Conservation (phyloP, 2,329 filamentous ascomycete genomes). For the Diaporthe nobilis region DNA sequence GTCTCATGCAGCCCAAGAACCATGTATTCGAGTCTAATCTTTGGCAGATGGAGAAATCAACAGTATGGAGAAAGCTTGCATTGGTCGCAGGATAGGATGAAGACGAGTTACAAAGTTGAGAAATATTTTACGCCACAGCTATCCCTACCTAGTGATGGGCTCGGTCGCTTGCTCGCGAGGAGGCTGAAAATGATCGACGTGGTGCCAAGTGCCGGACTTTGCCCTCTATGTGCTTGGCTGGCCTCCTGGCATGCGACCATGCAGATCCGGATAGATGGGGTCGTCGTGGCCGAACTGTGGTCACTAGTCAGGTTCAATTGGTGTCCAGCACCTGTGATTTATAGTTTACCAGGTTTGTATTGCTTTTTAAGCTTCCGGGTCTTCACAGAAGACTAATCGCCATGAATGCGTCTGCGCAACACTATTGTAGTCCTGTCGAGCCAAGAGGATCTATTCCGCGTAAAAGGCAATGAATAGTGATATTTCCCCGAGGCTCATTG, state of each 20-base stretch:
- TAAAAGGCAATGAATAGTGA: too few relatives aligned
- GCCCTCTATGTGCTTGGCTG: not conserved
- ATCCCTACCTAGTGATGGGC: not conserved
- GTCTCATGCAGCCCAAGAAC: not conserved
- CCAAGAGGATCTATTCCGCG: not conserved
- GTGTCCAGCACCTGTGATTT: not conserved
- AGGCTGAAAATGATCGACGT: conserved; percentile 27
- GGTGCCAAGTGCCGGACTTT: not conserved
- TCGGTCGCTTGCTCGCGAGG: not conserved
- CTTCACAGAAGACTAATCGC: not conserved
- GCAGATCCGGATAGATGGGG: conserved; percentile 17
- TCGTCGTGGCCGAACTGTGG: not conserved
- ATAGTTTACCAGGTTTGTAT: not conserved
- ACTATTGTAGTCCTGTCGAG: not conserved
- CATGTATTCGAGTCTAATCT: too few relatives aligned
- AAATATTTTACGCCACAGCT: not conserved
- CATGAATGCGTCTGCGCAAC: not conserved
- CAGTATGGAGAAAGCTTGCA: not conserved
- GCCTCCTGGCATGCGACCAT: conserved; percentile 1
- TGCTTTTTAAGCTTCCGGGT: not conserved
- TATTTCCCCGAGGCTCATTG: not conserved
- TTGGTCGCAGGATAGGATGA: not conserved
- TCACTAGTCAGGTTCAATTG: not conserved
- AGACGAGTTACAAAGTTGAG: not conserved
- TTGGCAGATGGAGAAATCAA: not conserved